Percentiles rank a stretch among this genome's conserved stretches.
phyloP scores from a whole-genome alignment of 1,284 basidiomycete species.

The Vanrija sp. region DNA sequence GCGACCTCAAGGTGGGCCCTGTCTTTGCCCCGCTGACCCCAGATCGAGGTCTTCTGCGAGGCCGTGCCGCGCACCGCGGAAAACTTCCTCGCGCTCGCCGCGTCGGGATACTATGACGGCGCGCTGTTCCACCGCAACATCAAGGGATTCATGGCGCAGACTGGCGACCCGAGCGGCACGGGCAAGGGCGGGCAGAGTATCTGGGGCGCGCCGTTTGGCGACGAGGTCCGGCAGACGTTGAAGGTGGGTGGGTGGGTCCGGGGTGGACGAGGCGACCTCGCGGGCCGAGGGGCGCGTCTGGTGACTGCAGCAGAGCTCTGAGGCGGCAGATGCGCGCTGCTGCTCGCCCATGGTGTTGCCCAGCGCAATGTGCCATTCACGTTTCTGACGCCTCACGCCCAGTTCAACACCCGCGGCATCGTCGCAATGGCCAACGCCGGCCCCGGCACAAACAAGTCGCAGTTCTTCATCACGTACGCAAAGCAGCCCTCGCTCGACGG shows the following conservation, averaged over 20 bases:
- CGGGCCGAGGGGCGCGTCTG: not conserved
- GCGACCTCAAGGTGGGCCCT: conserved; percentile 79
- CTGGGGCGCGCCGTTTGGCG: conserved; percentile 72
- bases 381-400: conserved; percentile 9
- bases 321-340: not conserved
- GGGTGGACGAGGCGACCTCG: not conserved
- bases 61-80: conserved; percentile 90
- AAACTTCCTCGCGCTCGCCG: conserved; percentile 94
- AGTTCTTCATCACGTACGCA: conserved; percentile 89
- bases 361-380: not conserved
- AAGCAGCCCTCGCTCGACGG: conserved; percentile 89
- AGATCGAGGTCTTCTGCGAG: conserved; percentile 98
- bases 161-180: conserved; percentile 64
- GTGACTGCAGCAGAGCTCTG: not conserved
- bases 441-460: conserved; percentile 84
- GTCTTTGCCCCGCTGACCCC: conserved; percentile 2
- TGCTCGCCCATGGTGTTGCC: conserved; percentile 1
- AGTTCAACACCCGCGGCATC: conserved; percentile 90
- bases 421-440: conserved; percentile 98
- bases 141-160: conserved; percentile 89
- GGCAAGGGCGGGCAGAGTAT: conserved; percentile 54
- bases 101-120: conserved; percentile 79
- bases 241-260: conserved; percentile 58
- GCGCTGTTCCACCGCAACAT: conserved; percentile 89
- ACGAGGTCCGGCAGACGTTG: conserved; percentile 85